Evolutionary conservation across 2,329 filamentous ascomycete genomes (phyloP), one percentile per base, ranked within the genome.

Genomic region (Aspergillus luchuensis): DNA sequence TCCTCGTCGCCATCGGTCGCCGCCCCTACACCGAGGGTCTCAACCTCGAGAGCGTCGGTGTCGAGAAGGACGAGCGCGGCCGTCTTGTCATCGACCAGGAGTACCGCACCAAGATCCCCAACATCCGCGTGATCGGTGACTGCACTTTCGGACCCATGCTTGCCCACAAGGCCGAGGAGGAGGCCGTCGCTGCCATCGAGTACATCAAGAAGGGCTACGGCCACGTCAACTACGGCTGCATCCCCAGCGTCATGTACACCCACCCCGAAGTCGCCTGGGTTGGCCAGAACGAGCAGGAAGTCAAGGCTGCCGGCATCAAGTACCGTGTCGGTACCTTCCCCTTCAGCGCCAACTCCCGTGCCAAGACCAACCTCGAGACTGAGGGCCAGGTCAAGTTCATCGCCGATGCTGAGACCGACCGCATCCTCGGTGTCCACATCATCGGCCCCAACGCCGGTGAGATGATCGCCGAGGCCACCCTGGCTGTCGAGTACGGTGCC

Each of bases 191-290:
- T 33, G 94, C 89, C 60, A 85, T 98, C 65, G 95, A 99, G 81
- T 98, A 92, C 84, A 95, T 99, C 80, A 94, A 91, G 83, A 98
- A 98, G 85, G 92, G 92, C 67, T 90, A 96, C 80, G 95, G 95
- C 61, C 95, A 99, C 80, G 95, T 99, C 81, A 99, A 99, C 89
- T 99, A 99, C 82, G 91, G 88, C 73, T 91, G 90, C 78, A 99
- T 99, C 75, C 95, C 95, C 67, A 95, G 91, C 36, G 95, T 99
- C 81, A 99, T 99, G 95, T 99, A 99, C 87, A 98, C 95, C 10
- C 90, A 97, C 82, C 95, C 95, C 36, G 95, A 99, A 80, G 95
- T 98, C 67, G 92, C 95, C 38, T 99, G 95, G 95, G 95, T 99
- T 50, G 95, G 95, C 61, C 93, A 97, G 84, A 97, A 89, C 78